phyloP scores from a whole-genome alignment of 768 basidiomycete genomes.

The Kwoniella dejecticola region DNA sequence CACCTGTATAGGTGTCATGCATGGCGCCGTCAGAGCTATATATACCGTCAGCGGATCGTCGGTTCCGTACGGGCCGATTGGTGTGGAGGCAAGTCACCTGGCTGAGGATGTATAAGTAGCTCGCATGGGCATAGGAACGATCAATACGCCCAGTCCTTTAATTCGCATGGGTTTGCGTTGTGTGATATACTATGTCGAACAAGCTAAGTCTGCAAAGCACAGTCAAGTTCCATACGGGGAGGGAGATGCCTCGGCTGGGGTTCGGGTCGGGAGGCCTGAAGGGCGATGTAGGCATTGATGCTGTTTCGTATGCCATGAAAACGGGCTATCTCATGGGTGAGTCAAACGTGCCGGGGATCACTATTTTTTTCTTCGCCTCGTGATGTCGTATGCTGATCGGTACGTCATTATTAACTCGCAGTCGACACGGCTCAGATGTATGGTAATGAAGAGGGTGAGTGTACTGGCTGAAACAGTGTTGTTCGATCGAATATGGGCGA shows the following conservation, averaged over 20 bases:
- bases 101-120: not conserved
- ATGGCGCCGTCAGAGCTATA: not conserved
- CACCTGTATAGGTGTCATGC: not conserved
- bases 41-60: not conserved
- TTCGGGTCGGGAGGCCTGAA: constrained; percentile 24
- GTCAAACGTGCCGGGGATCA: too few relatives aligned
- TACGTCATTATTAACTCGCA: constrained; percentile 15
- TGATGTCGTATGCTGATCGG: too few relatives aligned
- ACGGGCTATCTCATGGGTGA: constrained; percentile 22
- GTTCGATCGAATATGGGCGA: too few relatives aligned
- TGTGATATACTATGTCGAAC: constrained; percentile 1
- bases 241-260: constrained; percentile 21
- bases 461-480: not conserved
- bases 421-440: constrained; percentile 44
- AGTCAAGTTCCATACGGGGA: constrained; percentile 16
- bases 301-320: constrained; percentile 19
- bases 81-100: constrained; percentile 2
- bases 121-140: too few relatives aligned
- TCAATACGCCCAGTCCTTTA: not conserved
- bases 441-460: constrained; percentile 46
- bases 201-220: constrained; percentile 11
- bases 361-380: not conserved
- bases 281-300: constrained; percentile 16
- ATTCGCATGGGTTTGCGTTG: too few relatives aligned
- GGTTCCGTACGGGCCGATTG: not conserved